These are phyloP conservation scores for Coemansia sp. DNA, from an alignment of 192 early-diverging fungal species.

Conservation along the genomic window DNA sequence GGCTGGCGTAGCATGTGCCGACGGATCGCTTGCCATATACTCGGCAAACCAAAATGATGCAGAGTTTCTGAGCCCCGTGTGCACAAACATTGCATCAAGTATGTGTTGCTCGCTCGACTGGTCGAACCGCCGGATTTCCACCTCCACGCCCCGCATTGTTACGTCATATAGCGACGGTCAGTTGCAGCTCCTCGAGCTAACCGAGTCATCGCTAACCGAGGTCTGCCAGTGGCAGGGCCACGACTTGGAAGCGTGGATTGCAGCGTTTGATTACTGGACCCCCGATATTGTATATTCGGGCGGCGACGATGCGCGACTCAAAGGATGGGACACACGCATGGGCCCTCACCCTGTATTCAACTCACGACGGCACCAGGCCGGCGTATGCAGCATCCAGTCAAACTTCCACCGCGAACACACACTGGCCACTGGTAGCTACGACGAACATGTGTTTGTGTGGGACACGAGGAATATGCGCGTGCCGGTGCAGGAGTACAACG, in stretches of 20 bases:
- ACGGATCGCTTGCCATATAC: slow-evolving; percentile 60
- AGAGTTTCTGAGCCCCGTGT: slow-evolving; percentile 33
- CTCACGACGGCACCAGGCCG: slow-evolving; percentile 76
- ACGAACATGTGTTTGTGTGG: slow-evolving; percentile 87
- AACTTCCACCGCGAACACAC: slow-evolving; percentile 74
- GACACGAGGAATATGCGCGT: slow-evolving; percentile 81
- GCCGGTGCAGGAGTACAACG: slow-evolving; percentile 66
- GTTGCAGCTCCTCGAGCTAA: slow-evolving; percentile 56
- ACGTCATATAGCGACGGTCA: slow-evolving; percentile 80
- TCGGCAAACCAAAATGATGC: slow-evolving; percentile 20
- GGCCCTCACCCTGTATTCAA: slow-evolving; percentile 59
- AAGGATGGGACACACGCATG: slow-evolving; percentile 83
- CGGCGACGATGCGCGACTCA: slow-evolving; percentile 84
- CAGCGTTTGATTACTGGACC: slow-evolving; percentile 83
- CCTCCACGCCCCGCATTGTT: slow-evolving; percentile 42
- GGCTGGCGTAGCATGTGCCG: slow-evolving; percentile 63
- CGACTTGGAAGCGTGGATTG: slow-evolving; percentile 91
- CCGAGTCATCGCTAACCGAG: slow-evolving; percentile 42
- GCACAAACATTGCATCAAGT: slow-evolving; percentile 45
- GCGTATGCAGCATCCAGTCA: slow-evolving; percentile 88
- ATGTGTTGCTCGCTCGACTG: slow-evolving; percentile 89
- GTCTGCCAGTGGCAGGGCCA: slow-evolving; percentile 73
- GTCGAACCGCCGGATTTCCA: slow-evolving; percentile 60
- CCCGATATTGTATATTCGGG: slow-evolving; percentile 66
- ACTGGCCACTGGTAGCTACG: slow-evolving; percentile 91